These are phyloP conservation scores for Metahyphopichia silvanorum DNA, from an alignment of 805 yeast species.

Conservation along the genomic window DNA sequence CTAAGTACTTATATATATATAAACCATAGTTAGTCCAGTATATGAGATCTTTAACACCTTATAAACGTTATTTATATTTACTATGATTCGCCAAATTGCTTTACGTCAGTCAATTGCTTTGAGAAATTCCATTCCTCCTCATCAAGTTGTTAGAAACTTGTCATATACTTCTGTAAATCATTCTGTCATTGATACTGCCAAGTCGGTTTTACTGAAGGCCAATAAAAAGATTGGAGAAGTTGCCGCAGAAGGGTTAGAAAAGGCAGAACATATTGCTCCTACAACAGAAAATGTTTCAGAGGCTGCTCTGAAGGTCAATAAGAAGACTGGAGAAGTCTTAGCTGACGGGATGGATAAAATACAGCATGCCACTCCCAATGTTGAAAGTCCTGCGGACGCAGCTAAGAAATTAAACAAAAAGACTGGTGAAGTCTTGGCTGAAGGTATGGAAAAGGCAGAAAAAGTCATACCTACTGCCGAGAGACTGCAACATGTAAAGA, in stretches of 20 bases:
- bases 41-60: no score
- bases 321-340: constrained; percentile 27
- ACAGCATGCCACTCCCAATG: constrained; percentile 11
- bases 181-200: constrained; percentile 32
- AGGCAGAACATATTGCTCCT: constrained; percentile 27
- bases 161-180: constrained; percentile 5
- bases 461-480: no score
- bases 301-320: constrained; percentile 24
- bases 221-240: constrained; percentile 39
- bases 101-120: constrained; percentile 2
- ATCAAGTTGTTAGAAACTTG: constrained; percentile 1
- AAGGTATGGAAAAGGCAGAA: constrained; percentile 17
- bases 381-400: constrained; percentile 8
- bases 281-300: constrained; percentile 13
- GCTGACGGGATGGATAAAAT: constrained; percentile 31
- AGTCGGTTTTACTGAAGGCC: constrained; percentile 29
- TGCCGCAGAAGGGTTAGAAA: constrained; percentile 38
- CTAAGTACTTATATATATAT: no score
- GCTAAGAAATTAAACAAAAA: constrained; percentile 14
- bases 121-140: constrained; percentile 1
- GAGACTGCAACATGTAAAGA: constrained; percentile 13
- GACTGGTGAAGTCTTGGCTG: constrained; percentile 12
- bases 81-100: constrained; percentile 6
- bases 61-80: no score
- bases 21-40: no score